Evolutionary conservation across 2,329 filamentous ascomycete species (phyloP).

Genomic region (Penicillium sp.): DNA sequence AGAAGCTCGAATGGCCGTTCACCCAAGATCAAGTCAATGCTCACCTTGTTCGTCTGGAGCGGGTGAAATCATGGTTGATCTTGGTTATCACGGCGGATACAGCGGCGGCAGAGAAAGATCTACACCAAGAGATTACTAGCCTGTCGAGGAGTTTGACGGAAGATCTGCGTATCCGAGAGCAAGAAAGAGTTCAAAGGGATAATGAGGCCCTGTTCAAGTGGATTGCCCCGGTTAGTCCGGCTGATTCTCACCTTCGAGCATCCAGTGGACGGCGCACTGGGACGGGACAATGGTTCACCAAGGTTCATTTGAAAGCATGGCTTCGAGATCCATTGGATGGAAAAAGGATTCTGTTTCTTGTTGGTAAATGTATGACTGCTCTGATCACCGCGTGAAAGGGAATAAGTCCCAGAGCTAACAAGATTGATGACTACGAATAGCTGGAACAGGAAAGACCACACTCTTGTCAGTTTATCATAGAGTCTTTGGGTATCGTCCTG

Average conservation of each 20-base stretch:
- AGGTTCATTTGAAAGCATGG: slow-evolving; percentile 19
- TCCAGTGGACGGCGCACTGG: slow-evolving; percentile 13
- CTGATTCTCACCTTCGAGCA: slow-evolving; percentile 22
- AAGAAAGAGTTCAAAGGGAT: slow-evolving; percentile 17
- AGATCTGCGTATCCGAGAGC: slow-evolving; percentile 20
- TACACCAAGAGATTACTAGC: slow-evolving; percentile 22
- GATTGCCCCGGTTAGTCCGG: slow-evolving; percentile 27
- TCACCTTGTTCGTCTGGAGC: slow-evolving; percentile 22
- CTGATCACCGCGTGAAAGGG: not conserved
- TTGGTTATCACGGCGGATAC: slow-evolving; percentile 28
- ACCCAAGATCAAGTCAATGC: slow-evolving; percentile 21
- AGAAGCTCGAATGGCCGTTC: slow-evolving; percentile 27
- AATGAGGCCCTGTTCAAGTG: slow-evolving; percentile 22
- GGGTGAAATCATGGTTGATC: slow-evolving; percentile 30
- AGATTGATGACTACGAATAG: slow-evolving; percentile 8
- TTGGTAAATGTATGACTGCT: slow-evolving; percentile 26
- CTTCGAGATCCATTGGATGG: slow-evolving; percentile 6
- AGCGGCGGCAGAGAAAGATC: slow-evolving; percentile 16
- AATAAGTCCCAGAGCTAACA: not conserved
- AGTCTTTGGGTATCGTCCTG: not conserved
- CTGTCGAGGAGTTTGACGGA: slow-evolving; percentile 20
- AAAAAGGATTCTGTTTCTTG: slow-evolving; percentile 17
- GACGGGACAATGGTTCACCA: slow-evolving; percentile 26
- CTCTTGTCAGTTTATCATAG: slow-evolving; percentile 21
- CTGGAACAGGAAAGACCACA: slow-evolving; percentile 27